Conservation (phyloP, 495 filamentous ascomycete species). For the Lepidopterella palustris region DNA sequence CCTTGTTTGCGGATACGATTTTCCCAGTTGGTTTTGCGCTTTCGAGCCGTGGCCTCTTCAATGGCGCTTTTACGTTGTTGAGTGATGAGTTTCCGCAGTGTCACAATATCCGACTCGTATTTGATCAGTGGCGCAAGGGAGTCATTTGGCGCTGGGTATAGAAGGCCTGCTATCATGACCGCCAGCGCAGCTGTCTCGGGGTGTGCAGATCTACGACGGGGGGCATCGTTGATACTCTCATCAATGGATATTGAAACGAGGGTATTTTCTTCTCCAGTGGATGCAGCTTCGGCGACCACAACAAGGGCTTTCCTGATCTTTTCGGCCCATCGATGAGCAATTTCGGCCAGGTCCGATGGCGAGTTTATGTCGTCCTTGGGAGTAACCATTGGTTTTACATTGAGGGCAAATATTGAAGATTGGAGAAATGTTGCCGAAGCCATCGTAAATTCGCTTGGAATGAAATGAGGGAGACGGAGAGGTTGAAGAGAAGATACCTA, state of each 20-base stretch:
- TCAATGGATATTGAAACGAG: conserved; percentile 8
- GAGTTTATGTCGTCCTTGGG: neutral
- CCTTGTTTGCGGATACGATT: conserved; percentile 26
- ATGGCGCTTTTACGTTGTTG: conserved; percentile 21
- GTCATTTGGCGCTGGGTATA: conserved; percentile 21
- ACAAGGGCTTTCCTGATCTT: conserved; percentile 12
- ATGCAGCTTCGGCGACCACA: conserved; percentile 6
- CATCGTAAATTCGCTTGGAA: too few relatives aligned
- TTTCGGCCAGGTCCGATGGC: neutral
- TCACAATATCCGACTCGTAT: conserved; percentile 31
- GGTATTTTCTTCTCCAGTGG: neutral
- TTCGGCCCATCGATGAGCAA: conserved; percentile 11
- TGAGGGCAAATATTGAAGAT: too few relatives aligned
- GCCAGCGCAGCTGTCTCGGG: conserved; percentile 21
- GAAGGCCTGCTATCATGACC: conserved; percentile 15
- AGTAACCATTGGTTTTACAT: too few relatives aligned
- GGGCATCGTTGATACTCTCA: conserved; percentile 24
- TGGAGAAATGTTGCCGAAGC: too few relatives aligned
- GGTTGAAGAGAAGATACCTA: too few relatives aligned
- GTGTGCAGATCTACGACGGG: conserved; percentile 25
- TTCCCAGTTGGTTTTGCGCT: conserved; percentile 18
- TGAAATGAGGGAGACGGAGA: too few relatives aligned
- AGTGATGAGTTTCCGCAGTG: conserved; percentile 13
- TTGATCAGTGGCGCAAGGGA: conserved; percentile 29
- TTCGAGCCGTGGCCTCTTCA: conserved; percentile 15